Evolutionary conservation across 2,329 filamentous ascomycete species (phyloP), one percentile per base, ranked within the genome.

Genomic region (Verticillium klebahnii): DNA sequence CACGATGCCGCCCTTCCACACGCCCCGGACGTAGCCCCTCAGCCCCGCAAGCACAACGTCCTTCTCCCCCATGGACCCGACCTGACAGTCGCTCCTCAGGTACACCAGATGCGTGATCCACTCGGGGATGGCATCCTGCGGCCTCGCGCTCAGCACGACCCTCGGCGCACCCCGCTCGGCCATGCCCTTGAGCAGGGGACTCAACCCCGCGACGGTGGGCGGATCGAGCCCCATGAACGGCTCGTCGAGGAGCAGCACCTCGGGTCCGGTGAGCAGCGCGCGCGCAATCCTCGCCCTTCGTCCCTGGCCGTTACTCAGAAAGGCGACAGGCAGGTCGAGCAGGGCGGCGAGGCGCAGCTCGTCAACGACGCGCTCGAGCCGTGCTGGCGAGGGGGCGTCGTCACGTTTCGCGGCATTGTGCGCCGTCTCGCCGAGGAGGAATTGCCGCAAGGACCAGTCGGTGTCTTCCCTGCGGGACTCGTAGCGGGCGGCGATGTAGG

Each of bases 151-250:
- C 40, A 98, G 76, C 2, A 98, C 80, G 29, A 98, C 78, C 36
- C 92, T 83, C 0, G 93, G 93, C 7, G 80, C 82, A 15, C 84
- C 84, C 57, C 82, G 83, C 62, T 85, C 81, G 0, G 92, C 90
- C 61, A 97, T 77, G 0, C 81, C 81, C 65, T 86, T 78, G 25
- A 97, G 78, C 56, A 98, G 79, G 0, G 83, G 81, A 50, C 90
- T 94, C 67, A 98, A 77, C 1, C 85, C 84, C 14, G 84, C 81
- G 14, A 91, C 85, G 0, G 93, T 96, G 6, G 88, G 89, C 15
- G 94, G 95, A 74, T 98, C 95, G 17, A 99, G 80, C 0, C 95
- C 94, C 91, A 97, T 96, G 71, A 97, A 97, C 1, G 95, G 94
- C 69, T 97, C 94, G 75, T 99, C 95, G 2, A 97, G 80, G 59